Conservation (phyloP, 257 asterid species). For the Solanum etuberosum region DNA sequence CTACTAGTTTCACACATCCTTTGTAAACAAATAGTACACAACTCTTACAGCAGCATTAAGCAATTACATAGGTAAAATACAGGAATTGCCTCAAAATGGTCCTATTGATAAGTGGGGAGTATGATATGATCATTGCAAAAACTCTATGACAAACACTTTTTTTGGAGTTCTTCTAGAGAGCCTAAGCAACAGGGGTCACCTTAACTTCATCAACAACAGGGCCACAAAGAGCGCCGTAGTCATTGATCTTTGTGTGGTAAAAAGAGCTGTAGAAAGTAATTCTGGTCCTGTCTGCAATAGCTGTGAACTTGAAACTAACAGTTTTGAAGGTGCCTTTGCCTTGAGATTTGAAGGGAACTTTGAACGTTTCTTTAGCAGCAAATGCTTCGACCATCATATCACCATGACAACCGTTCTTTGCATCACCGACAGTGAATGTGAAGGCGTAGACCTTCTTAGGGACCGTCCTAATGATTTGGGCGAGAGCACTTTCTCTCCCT, state of each 20-base stretch:
- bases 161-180: background rate
- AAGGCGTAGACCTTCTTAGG: constrained; percentile 40
- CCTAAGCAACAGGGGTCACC: constrained; percentile 31
- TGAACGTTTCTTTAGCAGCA: constrained; percentile 38
- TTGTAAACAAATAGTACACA: background rate
- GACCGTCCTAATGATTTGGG: constrained; percentile 54
- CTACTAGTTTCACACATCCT: background rate
- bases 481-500: constrained; percentile 74
- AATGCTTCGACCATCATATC: constrained; percentile 80
- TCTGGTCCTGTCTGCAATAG: constrained; percentile 44
- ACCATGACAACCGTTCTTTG: constrained; percentile 70
- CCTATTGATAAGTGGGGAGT: background rate
- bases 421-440: constrained; percentile 54
- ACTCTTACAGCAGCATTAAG: background rate
- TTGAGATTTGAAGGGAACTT: constrained; percentile 52
- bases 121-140: background rate
- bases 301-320: constrained; percentile 48
- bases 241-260: constrained; percentile 54
- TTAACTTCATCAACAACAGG: constrained; percentile 70
- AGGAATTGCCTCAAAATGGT: background rate
- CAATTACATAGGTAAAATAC: constrained; percentile 1
- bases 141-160: background rate
- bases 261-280: constrained; percentile 76
- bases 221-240: constrained; percentile 69
- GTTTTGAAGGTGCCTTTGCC: constrained; percentile 42